Percentiles rank a stretch among this genome's conserved stretches.
Conservation (phyloP, 1,284 basidiomycete species). For the Kwoniella shivajii region DNA sequence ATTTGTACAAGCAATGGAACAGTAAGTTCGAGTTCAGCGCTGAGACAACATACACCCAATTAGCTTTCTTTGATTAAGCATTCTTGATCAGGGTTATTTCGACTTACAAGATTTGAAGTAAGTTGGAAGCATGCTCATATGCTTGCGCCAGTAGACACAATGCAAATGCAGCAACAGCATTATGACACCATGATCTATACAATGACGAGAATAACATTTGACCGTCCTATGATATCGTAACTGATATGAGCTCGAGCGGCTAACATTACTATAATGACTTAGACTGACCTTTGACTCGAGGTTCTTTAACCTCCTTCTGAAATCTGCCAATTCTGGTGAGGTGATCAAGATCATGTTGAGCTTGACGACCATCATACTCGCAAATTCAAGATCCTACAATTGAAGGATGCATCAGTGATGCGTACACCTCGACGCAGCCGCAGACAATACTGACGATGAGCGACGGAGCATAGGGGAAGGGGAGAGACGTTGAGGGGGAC, state of each 20-base stretch:
- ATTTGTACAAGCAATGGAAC: slow-evolving; percentile 93
- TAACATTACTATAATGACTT: neutral
- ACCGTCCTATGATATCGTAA: slow-evolving; percentile 70
- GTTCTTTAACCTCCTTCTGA: slow-evolving; percentile 87
- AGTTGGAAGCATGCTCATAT: slow-evolving; percentile 96
- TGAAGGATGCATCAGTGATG: neutral
- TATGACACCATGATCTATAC: slow-evolving; percentile 98
- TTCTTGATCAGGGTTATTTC: neutral
- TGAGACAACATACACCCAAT: too few relatives aligned
- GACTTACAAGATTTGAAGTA: slow-evolving; percentile 91
- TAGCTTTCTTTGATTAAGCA: neutral
- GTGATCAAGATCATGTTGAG: slow-evolving; percentile 96
- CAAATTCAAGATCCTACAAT: slow-evolving; percentile 94
- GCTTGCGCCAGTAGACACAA: slow-evolving; percentile 95
- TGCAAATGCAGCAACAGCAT: slow-evolving; percentile 93
- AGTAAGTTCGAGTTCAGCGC: slow-evolving; percentile 94
- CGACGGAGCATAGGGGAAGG: too few relatives aligned
- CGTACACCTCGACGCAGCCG: too few relatives aligned
- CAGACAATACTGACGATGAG: too few relatives aligned
- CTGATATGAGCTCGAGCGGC: too few relatives aligned
- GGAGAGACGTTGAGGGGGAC: too few relatives aligned
- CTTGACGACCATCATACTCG: slow-evolving; percentile 95
- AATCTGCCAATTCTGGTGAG: slow-evolving; percentile 90
- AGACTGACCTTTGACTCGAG: slow-evolving; percentile 80
- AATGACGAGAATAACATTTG: slow-evolving; percentile 86